These are phyloP conservation scores for Yamadazyma oceani DNA, from an alignment of 1,139 yeast genomes.

Conservation along the genomic window DNA sequence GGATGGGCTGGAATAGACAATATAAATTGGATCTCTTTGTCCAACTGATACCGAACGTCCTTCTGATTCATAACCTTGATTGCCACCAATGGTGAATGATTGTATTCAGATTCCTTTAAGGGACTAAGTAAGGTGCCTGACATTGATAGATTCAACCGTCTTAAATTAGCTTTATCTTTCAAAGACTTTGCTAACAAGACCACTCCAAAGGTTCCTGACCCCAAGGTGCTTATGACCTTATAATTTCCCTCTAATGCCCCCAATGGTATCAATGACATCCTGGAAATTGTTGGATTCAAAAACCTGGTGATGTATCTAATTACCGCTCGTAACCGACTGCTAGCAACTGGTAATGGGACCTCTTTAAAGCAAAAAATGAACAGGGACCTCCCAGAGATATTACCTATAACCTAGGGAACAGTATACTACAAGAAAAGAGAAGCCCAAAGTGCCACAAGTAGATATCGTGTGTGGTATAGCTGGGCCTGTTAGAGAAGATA, in stretches of 20 bases:
- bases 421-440: no score
- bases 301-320: no score
- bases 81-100: conserved; percentile 61
- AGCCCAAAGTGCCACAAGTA: no score
- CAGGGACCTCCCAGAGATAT: no score
- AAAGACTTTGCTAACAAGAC: conserved; percentile 60
- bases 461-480: no score
- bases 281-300: no score
- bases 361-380: no score
- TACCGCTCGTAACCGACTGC: no score
- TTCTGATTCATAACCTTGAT: conserved; percentile 74
- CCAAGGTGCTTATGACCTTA: conserved; percentile 53
- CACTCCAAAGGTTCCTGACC: conserved; percentile 78
- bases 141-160: conserved; percentile 12
- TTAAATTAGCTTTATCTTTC: conserved; percentile 14
- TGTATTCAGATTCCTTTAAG: conserved; percentile 24
- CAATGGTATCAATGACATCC: not conserved
- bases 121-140: conserved; percentile 55
- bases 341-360: no score
- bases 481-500: no score
- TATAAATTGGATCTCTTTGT: conserved; percentile 75
- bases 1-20: conserved; percentile 69
- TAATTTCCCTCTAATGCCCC: conserved; percentile 46
- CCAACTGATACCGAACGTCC: conserved; percentile 53
- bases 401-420: no score